Percentiles rank a stretch among this genome's conserved stretches.
phyloP scores from a whole-genome alignment of 1,284 basidiomycete genomes.

The Trametes hirsuta region DNA sequence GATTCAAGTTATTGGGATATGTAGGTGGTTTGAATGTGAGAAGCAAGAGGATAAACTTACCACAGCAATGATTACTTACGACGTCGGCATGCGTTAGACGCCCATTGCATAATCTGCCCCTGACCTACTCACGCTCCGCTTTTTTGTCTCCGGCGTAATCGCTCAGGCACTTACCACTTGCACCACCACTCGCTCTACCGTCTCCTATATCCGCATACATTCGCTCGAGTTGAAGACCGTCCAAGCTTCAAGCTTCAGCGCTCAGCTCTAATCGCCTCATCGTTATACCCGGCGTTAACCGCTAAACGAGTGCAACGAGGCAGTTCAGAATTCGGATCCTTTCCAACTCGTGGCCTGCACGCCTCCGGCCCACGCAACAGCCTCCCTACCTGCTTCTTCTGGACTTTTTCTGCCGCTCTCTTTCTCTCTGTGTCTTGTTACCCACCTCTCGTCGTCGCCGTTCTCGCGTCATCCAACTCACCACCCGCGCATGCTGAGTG shows the following conservation, averaged over 20 bases:
- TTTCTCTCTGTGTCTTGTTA: slow-evolving; percentile 15
- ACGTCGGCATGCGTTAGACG: too few species aligned
- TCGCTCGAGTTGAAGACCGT: neutral
- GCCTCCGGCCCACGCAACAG: slow-evolving; percentile 36
- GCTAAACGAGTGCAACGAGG: slow-evolving; percentile 25
- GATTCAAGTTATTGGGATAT: too few species aligned
- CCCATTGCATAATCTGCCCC: too few species aligned
- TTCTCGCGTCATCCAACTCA: slow-evolving; percentile 19
- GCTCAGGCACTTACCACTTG: too few species aligned
- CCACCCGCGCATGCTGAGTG: slow-evolving; percentile 45
- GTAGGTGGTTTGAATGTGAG: too few species aligned
- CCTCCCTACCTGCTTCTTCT: slow-evolving; percentile 31
- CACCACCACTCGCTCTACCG: neutral
- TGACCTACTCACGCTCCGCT: too few species aligned
- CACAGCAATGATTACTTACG: too few species aligned
- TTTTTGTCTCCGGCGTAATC: too few species aligned
- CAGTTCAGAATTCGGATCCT: slow-evolving; percentile 31
- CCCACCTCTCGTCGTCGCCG: slow-evolving; percentile 17
- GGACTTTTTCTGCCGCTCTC: slow-evolving; percentile 28
- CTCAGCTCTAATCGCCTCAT: slow-evolving; percentile 11
- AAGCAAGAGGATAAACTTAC: too few species aligned
- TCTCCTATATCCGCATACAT: slow-evolving; percentile 16
- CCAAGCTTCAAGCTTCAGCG: too few species aligned
- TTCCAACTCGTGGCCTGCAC: slow-evolving; percentile 42
- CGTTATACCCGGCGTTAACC: slow-evolving; percentile 11